Base-by-base conservation (phyloP, 1,284 basidiomycete genomes). In the Apiotrichum montevideense region DNA sequence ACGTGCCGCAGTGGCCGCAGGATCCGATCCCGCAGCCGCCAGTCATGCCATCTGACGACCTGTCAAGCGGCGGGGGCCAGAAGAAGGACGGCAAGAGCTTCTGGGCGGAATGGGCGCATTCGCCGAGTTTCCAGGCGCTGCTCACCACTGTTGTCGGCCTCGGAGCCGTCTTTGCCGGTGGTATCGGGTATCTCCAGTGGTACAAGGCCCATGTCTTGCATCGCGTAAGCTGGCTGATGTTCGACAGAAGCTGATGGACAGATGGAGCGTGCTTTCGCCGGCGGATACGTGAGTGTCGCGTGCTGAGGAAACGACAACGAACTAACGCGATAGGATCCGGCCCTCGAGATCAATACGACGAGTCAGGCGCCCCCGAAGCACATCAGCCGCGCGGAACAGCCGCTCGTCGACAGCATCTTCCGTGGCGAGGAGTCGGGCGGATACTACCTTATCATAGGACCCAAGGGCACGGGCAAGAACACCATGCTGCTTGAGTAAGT, bases 201-300 rank as follows among this genome's bases (percentile, higher is more conserved):
- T 90, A 90, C 77, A 90, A 90, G 76, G 82, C 81, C 63, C 84
- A 85, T 68, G 87, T 90, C 9, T 78, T 89, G n/a, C 78, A 83
- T 71, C 85, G 90, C 79, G 88, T 87, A 68, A 59, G 57, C 48
- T 3, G 2, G 15, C 6, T 37, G 29, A 43, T 2, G 15, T 11
- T 29, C 6, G 15, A 45, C 46, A 37, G 44, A 29, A 35, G 4
- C 43, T 56, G 50, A 56, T 34, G 35, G 10, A 33, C 58, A 75
- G 72, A 74, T 77, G 45, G 69, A 68, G 46, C 57, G 70, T 32
- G 71, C 74, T 0, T 76, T 77, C 44, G 69, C 66, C 15, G 70
- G 73, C 14, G 75, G 70, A 21, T 71, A 71, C 56, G 64, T 70
- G 52, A 53, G 69, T 60, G 48, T 21, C 21, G 21, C 21, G 21